A percentile compares a stretch with the other conserved stretches of the same genome.
Evolutionary conservation across 2,329 filamentous ascomycete species (phyloP).

Genomic region (Clonostachys sp.): DNA sequence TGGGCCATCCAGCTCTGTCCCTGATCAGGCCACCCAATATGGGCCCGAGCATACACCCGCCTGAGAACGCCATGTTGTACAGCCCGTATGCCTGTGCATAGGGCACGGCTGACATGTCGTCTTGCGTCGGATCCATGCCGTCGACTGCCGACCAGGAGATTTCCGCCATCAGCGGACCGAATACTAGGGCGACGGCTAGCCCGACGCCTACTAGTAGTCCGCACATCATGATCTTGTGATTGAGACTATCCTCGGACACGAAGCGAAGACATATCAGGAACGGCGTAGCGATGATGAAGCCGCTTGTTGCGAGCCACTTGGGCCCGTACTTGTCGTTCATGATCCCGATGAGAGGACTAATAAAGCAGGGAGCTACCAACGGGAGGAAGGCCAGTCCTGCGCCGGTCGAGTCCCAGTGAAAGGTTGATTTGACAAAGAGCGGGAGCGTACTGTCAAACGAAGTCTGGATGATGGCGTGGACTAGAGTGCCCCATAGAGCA

Average conservation of each 20-base stretch:
- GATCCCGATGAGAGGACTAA: conserved; percentile 20
- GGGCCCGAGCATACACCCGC: conserved; percentile 22
- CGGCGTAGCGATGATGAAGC: conserved; percentile 22
- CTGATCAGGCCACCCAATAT: conserved; percentile 25
- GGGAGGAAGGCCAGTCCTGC: conserved; percentile 26
- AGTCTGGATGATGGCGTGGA: conserved; percentile 22
- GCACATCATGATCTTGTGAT: conserved; percentile 22
- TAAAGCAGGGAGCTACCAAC: conserved; percentile 19
- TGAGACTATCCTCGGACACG: conserved; percentile 18
- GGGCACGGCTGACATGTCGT: conserved; percentile 13
- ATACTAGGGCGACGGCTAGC: conserved; percentile 19
- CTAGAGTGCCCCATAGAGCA: conserved; percentile 24
- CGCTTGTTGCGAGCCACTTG: conserved; percentile 23
- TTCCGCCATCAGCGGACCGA: conserved; percentile 26
- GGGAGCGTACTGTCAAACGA: conserved; percentile 26
- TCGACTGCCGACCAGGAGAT: conserved; percentile 21
- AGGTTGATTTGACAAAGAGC: conserved; percentile 17
- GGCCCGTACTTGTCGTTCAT: conserved; percentile 25
- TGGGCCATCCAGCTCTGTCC: conserved; percentile 21
- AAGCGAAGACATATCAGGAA: conserved; percentile 25
- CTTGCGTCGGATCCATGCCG: neutral
- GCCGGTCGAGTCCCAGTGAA: conserved; percentile 24
- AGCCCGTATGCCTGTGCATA: conserved; percentile 26
- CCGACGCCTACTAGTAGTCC: conserved; percentile 22
- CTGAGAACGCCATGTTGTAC: conserved; percentile 27